Conservation (phyloP, 108 stramenopile species). For the Bacterosira constricta region DNA sequence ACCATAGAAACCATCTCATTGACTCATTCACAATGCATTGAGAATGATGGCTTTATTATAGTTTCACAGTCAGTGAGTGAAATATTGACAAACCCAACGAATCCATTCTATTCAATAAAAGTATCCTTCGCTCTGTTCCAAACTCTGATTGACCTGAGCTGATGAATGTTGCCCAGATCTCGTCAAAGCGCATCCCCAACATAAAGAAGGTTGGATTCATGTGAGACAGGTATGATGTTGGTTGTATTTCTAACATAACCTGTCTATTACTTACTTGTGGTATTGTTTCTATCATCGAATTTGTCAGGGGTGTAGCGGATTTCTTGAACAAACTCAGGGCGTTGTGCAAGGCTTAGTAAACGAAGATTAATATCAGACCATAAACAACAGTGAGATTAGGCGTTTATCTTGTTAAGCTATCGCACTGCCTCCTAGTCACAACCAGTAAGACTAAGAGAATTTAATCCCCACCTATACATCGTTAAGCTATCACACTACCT, state of each 20-base stretch:
- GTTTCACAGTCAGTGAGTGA: constrained; percentile 36
- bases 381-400: too few species aligned
- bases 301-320: background rate
- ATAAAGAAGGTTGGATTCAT: constrained; percentile 27
- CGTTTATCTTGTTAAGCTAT: too few species aligned
- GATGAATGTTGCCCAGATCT: constrained; percentile 26
- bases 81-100: background rate
- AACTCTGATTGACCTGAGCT: constrained; percentile 19
- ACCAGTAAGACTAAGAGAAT: too few species aligned
- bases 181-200: constrained; percentile 20
- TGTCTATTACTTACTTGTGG: too few species aligned
- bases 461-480: too few species aligned
- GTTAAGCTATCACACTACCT: constrained; percentile 41
- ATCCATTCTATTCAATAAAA: constrained; percentile 36
- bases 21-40: constrained; percentile 30
- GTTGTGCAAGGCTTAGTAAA: too few species aligned
- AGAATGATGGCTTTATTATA: constrained; percentile 21
- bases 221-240: constrained; percentile 10
- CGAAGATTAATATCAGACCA: too few species aligned
- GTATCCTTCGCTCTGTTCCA: constrained; percentile 20
- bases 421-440: too few species aligned
- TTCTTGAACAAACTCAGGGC: constrained; percentile 3
- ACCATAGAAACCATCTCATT: constrained; percentile 14
- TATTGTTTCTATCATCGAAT: too few species aligned
- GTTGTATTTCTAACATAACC: constrained; percentile 6